Base-by-base conservation (phyloP, 164 flowering plant species). In the Kalanchoe fedtschenkoi region DNA sequence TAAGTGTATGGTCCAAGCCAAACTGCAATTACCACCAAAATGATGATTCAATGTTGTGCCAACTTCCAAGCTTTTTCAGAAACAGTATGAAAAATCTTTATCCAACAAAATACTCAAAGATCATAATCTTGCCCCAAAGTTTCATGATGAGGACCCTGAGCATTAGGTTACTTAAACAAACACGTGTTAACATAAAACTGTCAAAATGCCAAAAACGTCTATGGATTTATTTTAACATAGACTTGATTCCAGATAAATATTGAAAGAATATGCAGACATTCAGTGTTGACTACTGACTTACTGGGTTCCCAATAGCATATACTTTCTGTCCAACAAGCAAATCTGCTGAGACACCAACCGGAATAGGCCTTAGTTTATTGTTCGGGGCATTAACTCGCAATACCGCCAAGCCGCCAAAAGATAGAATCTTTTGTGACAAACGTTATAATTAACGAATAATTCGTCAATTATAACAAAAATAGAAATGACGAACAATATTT, bases 321-420 rank as follows among this genome's bases (percentile, higher is more conserved):
- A 92, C 98, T 84, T 92, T 92, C 80, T 92, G 98, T 62, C 98
- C 98, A 69, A 92, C 98, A 76, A 92, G 93, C 80, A 92, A 80
- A 68, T 89, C 95, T 1, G 92, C 88, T 68, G 98, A 92, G 58
- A 89, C 67, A 39, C 98, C 98, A 73, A 92, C 64, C 60, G 98
- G 95, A 59, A 89, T 78, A n/a, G 98, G 98, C 66, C 91, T 78
- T 32, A 92, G 73, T 76, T 87, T 92, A 41, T 82, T 93, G 72
- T 80, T 79, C 6, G 96, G 95, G 33, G 91, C 89, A 73, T 86
- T 87, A 67, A 91, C 78, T 30, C 77, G 78, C 78, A 91, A 68
- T 7, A 91, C 95, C 54, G 97, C 97, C 62, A n/a, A n/a, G n/a
- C n/a, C n/a, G n/a, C n/a, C n/a, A n/a, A n/a, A n/a, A n/a, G n/a